A percentile compares a stretch with the other conserved stretches of the same genome.
Evolutionary conservation across 2,329 filamentous ascomycete species (phyloP).

Genomic region (Colletotrichum tamarilloi): DNA sequence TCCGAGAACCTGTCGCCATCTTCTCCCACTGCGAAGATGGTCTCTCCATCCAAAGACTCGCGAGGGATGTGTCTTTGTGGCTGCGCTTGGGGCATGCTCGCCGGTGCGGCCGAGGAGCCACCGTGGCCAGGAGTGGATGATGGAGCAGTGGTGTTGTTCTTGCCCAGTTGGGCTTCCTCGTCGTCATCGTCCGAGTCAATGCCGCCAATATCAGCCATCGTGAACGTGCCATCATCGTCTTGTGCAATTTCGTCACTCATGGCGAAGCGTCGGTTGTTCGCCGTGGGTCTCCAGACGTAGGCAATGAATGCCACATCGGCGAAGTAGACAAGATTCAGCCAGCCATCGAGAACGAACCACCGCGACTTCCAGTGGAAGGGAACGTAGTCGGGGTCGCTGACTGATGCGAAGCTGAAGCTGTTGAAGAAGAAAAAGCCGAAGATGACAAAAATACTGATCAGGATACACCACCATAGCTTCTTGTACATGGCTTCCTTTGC

Average conservation of each 20-base stretch:
- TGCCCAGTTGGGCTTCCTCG: slow-evolving; percentile 65
- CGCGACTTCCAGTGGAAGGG: slow-evolving; percentile 97
- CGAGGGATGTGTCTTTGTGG: slow-evolving; percentile 54
- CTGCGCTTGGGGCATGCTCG: slow-evolving; percentile 31
- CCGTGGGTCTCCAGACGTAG: slow-evolving; percentile 95
- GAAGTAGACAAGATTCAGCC: slow-evolving; percentile 96
- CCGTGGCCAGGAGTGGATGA: slow-evolving; percentile 28
- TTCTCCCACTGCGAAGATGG: slow-evolving; percentile 94
- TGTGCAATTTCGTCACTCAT: slow-evolving; percentile 99
- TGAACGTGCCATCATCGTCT: slow-evolving; percentile 95
- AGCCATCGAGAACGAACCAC: slow-evolving; percentile 98
- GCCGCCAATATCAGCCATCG: slow-evolving; percentile 91
- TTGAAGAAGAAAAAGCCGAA: slow-evolving; percentile 99
- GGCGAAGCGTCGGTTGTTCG: slow-evolving; percentile 95
- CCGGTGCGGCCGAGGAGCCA: slow-evolving; percentile 13
- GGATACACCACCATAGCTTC: slow-evolving; percentile 98
- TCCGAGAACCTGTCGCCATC: slow-evolving; percentile 85
- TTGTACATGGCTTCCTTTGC: slow-evolving; percentile 97
- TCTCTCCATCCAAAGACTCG: slow-evolving; percentile 82
- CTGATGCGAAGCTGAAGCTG: slow-evolving; percentile 92
- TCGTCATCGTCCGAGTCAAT: slow-evolving; percentile 71
- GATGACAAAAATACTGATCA: slow-evolving; percentile 91
- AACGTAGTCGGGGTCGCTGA: slow-evolving; percentile 87
- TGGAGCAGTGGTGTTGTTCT: slow-evolving; percentile 40
- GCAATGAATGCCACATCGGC: slow-evolving; percentile 93